Base-by-base conservation (phyloP, 164 flowering plant genomes). In the Stephania cephalantha region DNA sequence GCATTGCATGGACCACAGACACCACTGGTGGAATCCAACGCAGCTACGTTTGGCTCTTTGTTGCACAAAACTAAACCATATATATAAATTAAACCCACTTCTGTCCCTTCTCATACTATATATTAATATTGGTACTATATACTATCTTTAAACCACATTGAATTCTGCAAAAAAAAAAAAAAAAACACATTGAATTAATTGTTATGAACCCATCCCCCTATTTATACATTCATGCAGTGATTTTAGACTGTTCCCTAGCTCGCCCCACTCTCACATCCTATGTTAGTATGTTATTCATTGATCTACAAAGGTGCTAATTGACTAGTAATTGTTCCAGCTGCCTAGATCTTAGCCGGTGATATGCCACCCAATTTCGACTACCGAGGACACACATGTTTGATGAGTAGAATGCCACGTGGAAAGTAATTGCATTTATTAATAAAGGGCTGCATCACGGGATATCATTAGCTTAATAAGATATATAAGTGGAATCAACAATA, bases 1-100 rank as follows among this genome's bases (percentile, higher is more conserved):
- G 20, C 66, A 61, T 61, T 61, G 66, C 66, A 61, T 61, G 66
- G 66, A 61, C 22, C 66, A n/a, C 66, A 61, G 22, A n/a, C 66
- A 61, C 66, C 66, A 18, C 20, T 18, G 66, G 66, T 61, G 66
- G 66, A 61, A 61, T 61, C 66, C 66, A 61, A 61, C 25, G 66
- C 20, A n/a, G 66, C 25, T n/a, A 61, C 20, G 66, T 61, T 61
- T 61, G 66, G 66, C 66, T 61, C 25, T n/a, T 61, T 61, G 66
- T n/a, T 17, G 66, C 66, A 18, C 66, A 61, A 61, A 15, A 18
- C 25, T 9, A 61, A 35, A 61, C 29, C 29, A 6, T 5, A 58
- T 58, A 58, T 58, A 20, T 15, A 50, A 50, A 50, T 50, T 50
- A 50, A 11, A 11, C 53, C 66, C 25, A 61, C 66, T 61, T 18